A percentile compares a stretch with the other conserved stretches of the same genome.
These are phyloP conservation scores for Pinus tabuliformis DNA, from an alignment of 75 land plant species.

Conservation along the genomic window DNA sequence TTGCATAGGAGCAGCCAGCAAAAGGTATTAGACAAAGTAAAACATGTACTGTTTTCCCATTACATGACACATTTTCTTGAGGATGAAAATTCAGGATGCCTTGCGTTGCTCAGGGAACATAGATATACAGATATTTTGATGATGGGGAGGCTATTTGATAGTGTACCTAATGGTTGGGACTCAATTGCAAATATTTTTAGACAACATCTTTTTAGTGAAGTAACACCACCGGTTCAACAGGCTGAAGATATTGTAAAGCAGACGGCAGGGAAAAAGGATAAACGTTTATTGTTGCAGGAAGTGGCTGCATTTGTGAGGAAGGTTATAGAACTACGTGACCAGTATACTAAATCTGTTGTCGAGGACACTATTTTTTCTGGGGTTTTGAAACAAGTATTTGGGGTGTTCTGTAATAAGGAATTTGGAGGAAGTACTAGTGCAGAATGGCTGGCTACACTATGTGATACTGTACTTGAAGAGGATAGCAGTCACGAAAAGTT, in stretches of 20 bases:
- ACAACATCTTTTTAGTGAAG: constrained; percentile 89
- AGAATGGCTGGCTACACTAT: constrained; percentile 78
- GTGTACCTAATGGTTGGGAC: constrained; percentile 66
- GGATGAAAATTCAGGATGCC: constrained; percentile 90
- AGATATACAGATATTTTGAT: constrained; percentile 87
- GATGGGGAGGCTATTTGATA: constrained; percentile 72
- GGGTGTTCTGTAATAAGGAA: constrained; percentile 81
- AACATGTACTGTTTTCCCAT: constrained; percentile 67
- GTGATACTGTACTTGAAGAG: constrained; percentile 72
- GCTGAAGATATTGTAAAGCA: constrained; percentile 68
- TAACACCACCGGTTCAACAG: constrained; percentile 76
- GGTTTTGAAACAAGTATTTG: constrained; percentile 89
- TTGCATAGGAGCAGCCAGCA: constrained; percentile 79
- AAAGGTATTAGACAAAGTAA: constrained; percentile 86
- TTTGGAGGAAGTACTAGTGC: constrained; percentile 86
- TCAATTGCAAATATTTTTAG: constrained; percentile 75
- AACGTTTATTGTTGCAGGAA: constrained; percentile 33
- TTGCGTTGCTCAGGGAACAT: constrained; percentile 78
- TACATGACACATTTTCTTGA: constrained; percentile 72
- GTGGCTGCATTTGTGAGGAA: constrained; percentile 56
- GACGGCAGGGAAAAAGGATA: constrained; percentile 18
- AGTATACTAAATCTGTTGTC: constrained; percentile 72
- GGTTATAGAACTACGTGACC: constrained; percentile 87
- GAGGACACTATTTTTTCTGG: constrained; percentile 74
- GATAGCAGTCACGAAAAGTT: no score